A percentile compares a stretch with the other conserved stretches of the same genome.
These are phyloP conservation scores for Zoysia japonica DNA, from an alignment of 176 grass and related monocot genomes.

Conservation along the genomic window DNA sequence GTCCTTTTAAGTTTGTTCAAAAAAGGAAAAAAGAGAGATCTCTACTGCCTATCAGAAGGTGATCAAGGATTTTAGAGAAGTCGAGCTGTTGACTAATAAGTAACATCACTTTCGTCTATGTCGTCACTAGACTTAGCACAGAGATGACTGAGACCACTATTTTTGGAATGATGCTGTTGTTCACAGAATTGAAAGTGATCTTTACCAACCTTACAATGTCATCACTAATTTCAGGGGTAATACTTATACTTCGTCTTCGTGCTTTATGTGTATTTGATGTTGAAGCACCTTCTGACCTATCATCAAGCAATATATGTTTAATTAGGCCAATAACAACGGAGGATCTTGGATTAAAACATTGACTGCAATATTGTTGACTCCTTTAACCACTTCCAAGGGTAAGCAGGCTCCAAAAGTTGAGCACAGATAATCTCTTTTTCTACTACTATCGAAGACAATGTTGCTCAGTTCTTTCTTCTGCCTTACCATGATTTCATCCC, in stretches of 20 bases:
- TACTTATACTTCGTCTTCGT: conserved; percentile 69
- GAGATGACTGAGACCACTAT: neutral
- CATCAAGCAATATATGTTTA: conserved; percentile 48
- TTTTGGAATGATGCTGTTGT: neutral
- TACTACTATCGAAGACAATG: neutral
- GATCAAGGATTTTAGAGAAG: conserved; percentile 12
- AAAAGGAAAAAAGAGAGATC: neutral
- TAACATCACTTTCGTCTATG: neutral
- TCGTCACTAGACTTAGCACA: neutral
- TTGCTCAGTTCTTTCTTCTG: neutral
- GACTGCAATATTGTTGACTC: conserved; percentile 26
- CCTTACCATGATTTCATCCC: neutral
- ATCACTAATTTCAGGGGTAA: conserved; percentile 96
- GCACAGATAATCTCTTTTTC: conserved; percentile 1
- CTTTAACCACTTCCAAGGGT: conserved; percentile 24
- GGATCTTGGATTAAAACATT: conserved; percentile 24
- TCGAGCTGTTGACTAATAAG: neutral
- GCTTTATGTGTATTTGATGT: conserved; percentile 63
- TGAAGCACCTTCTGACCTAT: conserved; percentile 93
- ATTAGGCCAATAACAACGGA: conserved; percentile 42
- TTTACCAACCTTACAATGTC: conserved; percentile 93
- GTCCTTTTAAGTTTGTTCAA: too few species aligned
- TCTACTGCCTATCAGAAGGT: conserved; percentile 1
- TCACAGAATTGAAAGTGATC: conserved; percentile 25
- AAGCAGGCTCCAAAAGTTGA: conserved; percentile 8